These are phyloP conservation scores for Cadophora gregata DNA, from an alignment of 2,329 filamentous ascomycete species.

Conservation along the genomic window DNA sequence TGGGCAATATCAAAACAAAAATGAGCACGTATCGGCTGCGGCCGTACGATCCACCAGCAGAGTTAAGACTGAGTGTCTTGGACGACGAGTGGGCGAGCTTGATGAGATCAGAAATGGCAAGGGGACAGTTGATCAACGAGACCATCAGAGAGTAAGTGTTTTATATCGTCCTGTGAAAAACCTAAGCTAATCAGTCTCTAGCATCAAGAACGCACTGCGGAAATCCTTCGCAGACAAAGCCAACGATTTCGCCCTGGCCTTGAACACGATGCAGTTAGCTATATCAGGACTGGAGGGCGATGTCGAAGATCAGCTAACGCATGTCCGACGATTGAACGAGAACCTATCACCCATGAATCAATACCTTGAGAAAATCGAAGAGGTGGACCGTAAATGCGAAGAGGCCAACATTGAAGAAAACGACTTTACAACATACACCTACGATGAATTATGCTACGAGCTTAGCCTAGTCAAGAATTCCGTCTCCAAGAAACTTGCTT, in stretches of 20 bases:
- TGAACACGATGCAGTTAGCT: constrained; percentile 93
- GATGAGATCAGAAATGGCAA: constrained; percentile 82
- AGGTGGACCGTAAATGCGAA: constrained; percentile 84
- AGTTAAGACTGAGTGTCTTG: constrained; percentile 80
- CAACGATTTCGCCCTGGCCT: constrained; percentile 93
- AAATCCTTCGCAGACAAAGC: constrained; percentile 96
- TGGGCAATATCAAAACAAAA: constrained; percentile 99
- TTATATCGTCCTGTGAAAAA: constrained; percentile 40
- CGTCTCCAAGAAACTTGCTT: constrained; percentile 94
- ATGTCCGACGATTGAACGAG: constrained; percentile 83
- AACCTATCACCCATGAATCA: constrained; percentile 89
- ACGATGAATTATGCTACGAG: constrained; percentile 95
- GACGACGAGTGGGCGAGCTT: constrained; percentile 83
- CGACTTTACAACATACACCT: constrained; percentile 99
- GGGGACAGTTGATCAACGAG: constrained; percentile 95
- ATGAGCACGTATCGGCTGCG: constrained; percentile 91
- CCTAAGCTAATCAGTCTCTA: constrained; percentile 42
- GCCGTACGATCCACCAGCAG: constrained; percentile 86
- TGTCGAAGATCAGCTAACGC: constrained; percentile 89
- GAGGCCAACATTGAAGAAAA: constrained; percentile 99
- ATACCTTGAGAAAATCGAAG: constrained; percentile 86
- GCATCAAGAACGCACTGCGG: constrained; percentile 93
- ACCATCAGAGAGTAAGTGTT: constrained; percentile 84
- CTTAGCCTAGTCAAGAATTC: constrained; percentile 88
- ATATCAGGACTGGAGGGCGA: constrained; percentile 98